Conservation (phyloP, 441 rosid genomes). For the Melastoma candidum region DNA sequence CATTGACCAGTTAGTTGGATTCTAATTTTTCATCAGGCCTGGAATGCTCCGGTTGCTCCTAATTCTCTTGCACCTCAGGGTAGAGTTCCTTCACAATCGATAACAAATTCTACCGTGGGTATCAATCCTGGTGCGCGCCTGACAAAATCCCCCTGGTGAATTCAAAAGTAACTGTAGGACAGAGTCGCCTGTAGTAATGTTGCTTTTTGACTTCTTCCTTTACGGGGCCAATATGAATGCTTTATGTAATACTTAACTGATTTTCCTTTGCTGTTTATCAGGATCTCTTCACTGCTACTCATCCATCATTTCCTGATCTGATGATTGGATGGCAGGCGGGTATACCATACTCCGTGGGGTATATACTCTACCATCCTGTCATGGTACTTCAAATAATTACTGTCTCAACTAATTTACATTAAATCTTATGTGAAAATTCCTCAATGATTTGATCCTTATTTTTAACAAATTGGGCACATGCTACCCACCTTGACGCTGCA, state of each 20-base stretch:
- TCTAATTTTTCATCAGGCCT: slow-evolving; percentile 34
- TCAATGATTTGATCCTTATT: too few species aligned
- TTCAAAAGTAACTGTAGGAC: slow-evolving; percentile 45
- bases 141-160: slow-evolving; percentile 33
- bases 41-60: slow-evolving; percentile 36
- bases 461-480: slow-evolving; percentile 24
- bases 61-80: slow-evolving; percentile 33
- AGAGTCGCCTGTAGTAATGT: slow-evolving; percentile 68
- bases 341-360: slow-evolving; percentile 54
- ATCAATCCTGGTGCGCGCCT: slow-evolving; percentile 21
- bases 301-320: slow-evolving; percentile 43
- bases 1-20: slow-evolving; percentile 5
- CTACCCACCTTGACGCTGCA: slow-evolving; percentile 41
- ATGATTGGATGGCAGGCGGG: slow-evolving; percentile 65
- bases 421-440: too few species aligned
- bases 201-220: neutral
- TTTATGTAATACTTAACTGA: neutral
- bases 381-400: slow-evolving; percentile 24
- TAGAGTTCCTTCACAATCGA: slow-evolving; percentile 36
- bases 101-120: slow-evolving; percentile 20
- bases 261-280: slow-evolving; percentile 16
- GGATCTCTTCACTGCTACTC: slow-evolving; percentile 68
- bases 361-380: slow-evolving; percentile 48
- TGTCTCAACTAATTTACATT: too few species aligned
- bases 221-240: too few species aligned